Evolutionary conservation across 1,139 yeast species (phyloP).

Genomic region (Pichia sp.): DNA sequence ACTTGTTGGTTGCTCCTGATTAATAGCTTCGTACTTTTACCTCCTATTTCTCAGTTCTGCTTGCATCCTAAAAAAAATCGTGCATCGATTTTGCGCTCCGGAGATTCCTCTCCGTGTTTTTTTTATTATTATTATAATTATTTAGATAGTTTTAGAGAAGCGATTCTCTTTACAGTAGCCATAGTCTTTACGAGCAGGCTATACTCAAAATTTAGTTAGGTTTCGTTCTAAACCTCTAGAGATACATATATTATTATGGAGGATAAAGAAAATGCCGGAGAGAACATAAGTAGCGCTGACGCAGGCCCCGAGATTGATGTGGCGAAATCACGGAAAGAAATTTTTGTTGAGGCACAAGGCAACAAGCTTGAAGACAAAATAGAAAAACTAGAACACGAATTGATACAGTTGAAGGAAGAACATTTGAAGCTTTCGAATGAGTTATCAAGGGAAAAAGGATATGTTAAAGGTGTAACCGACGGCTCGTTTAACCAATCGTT

Average conservation of each 20-base stretch:
- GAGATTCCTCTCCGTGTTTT: neutral
- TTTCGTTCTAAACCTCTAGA: too few relatives aligned
- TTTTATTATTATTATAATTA: neutral
- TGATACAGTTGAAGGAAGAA: constrained; percentile 4
- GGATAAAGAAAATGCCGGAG: neutral
- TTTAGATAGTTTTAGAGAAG: neutral
- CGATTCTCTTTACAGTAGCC: neutral
- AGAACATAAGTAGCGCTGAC: too few relatives aligned
- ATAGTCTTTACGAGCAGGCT: too few relatives aligned
- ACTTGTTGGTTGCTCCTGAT: neutral
- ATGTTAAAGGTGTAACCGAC: too few relatives aligned
- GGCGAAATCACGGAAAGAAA: neutral
- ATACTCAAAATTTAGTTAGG: too few relatives aligned
- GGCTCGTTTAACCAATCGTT: neutral
- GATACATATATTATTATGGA: neutral
- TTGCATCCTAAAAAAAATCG: neutral
- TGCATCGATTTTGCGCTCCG: neutral
- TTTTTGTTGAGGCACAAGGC: neutral
- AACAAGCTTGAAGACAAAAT: neutral
- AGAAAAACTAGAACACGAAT: neutral
- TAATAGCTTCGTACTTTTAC: too few relatives aligned
- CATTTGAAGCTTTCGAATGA: constrained; percentile 6
- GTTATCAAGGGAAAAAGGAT: neutral
- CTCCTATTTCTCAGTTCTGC: too few relatives aligned
- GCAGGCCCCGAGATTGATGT: neutral